These are phyloP conservation scores for Boletus reticulatus DNA, from an alignment of 768 basidiomycete genomes.

Conservation along the genomic window DNA sequence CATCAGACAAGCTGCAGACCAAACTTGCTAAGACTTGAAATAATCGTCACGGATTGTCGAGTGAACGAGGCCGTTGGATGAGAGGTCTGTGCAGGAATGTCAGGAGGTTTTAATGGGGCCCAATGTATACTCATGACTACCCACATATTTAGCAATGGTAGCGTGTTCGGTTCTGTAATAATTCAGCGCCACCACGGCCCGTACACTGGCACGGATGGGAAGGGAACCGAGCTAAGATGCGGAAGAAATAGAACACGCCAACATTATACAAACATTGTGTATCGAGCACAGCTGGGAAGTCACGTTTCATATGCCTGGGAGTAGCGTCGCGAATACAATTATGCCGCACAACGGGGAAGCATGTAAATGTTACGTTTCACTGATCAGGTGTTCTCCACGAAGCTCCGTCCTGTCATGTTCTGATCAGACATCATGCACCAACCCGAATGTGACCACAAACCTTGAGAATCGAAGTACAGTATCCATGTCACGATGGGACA, in stretches of 20 bases:
- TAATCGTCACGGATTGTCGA: background rate
- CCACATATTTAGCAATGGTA: background rate
- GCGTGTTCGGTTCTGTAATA: background rate
- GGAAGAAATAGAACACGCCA: too few species aligned
- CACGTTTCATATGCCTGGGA: too few species aligned
- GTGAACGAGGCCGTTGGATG: background rate
- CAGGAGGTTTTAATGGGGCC: background rate
- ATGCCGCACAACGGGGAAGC: too few species aligned
- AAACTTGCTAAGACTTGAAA: background rate
- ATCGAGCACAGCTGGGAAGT: too few species aligned
- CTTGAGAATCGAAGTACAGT: too few species aligned
- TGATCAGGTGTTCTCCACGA: background rate
- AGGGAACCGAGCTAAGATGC: too few species aligned
- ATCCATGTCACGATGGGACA: too few species aligned
- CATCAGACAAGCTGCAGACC: background rate
- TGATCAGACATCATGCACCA: background rate
- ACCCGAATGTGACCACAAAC: background rate
- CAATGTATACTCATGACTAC: background rate
- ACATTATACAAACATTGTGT: too few species aligned
- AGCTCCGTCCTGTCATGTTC: background rate
- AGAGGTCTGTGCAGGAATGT: background rate
- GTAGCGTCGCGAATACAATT: too few species aligned
- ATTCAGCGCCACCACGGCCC: background rate
- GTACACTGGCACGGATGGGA: too few species aligned
- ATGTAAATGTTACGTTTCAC: background rate